Percentiles rank a stretch among this genome's conserved stretches.
These are phyloP conservation scores for Fusarium continuum DNA, from an alignment of 2,329 filamentous ascomycete genomes.

Conservation along the genomic window DNA sequence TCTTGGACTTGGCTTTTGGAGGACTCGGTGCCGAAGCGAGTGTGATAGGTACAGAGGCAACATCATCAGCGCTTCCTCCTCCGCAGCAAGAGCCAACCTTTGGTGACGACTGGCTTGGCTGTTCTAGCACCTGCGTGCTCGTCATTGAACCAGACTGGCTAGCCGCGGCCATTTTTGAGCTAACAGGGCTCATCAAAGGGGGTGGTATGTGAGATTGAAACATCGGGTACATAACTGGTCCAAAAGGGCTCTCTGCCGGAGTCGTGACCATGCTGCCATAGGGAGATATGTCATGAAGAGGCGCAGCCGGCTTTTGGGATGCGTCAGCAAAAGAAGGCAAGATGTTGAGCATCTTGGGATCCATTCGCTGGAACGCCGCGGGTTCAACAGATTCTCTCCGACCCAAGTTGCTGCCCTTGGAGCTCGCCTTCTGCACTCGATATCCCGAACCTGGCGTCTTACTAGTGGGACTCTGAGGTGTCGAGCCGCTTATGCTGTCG, in stretches of 20 bases:
- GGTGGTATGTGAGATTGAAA: constrained; percentile 46
- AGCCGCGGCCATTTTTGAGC: constrained; percentile 32
- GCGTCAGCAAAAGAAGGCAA: constrained; percentile 48
- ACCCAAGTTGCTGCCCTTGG: constrained; percentile 45
- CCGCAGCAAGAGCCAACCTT: constrained; percentile 52
- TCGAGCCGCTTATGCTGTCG: constrained; percentile 34
- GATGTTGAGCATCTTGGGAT: constrained; percentile 62
- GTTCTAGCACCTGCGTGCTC: constrained; percentile 33
- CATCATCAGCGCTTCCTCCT: constrained; percentile 16
- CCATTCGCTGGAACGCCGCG: constrained; percentile 60
- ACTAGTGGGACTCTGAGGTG: constrained; percentile 45
- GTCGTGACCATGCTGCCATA: constrained; percentile 46
- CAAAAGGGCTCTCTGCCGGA: constrained; percentile 39
- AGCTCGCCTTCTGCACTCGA: constrained; percentile 57
- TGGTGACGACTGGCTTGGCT: constrained; percentile 19
- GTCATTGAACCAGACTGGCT: constrained; percentile 29
- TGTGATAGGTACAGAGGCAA: constrained; percentile 15
- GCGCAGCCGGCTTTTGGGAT: constrained; percentile 40
- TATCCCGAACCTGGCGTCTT: constrained; percentile 48
- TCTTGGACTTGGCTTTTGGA: constrained; percentile 35
- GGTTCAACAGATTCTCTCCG: constrained; percentile 63
- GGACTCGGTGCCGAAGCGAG: constrained; percentile 30
- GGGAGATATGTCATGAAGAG: constrained; percentile 37
- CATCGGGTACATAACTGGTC: constrained; percentile 46
- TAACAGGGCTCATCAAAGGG: constrained; percentile 30